Evolutionary conservation across 768 basidiomycete species (phyloP), one percentile per base, ranked within the genome.

Genomic region (Boletus vermiculosoides): DNA sequence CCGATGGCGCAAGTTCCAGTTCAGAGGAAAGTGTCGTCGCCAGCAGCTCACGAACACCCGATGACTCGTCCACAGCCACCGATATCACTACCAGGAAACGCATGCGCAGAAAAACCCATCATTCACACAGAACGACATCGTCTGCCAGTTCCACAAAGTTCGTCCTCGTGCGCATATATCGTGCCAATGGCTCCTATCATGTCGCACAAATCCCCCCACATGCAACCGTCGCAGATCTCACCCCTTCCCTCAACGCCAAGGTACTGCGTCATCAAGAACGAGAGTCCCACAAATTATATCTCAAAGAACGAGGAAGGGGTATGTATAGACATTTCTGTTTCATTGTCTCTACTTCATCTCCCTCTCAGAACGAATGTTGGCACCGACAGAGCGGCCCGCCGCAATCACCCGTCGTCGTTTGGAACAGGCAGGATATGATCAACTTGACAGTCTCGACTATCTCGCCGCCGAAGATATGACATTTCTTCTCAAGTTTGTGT

Each of bases 401-500:
- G 83, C 84, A 36, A 92, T 97, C 57, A 88, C 96, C 22, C 82
- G 87, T 55, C 80, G 90, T 40, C 81, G 93, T 37, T 76, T 98
- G 59, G 85, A 90, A 62, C 92, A 96, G 68, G 93, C 94, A 4
- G 95, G 96, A 0, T 98, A 94, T 63, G 85, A 88, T 49, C 80
- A 84, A 22, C 80, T 83, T 18, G 96, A 99, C 68, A 86, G 87
- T 40, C 72, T 89, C 8, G 88, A 93, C 56, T 78, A 87, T 42
- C 77, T 97, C 8, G 87, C 86, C 0, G 82, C 82, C 5, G 89
- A 92, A 33, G 90, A 91, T 52, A 76, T 97, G 58, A 82, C 85
- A 6, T 95, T 95, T 67, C 78, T 99, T 25, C 81, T 93, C 70
- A 90, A 88, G 64, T 96, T 98, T 64, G 84, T 95, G 20, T 98